phyloP scores from a whole-genome alignment of 257 asterid genomes.

The Solanum peruvianum region DNA sequence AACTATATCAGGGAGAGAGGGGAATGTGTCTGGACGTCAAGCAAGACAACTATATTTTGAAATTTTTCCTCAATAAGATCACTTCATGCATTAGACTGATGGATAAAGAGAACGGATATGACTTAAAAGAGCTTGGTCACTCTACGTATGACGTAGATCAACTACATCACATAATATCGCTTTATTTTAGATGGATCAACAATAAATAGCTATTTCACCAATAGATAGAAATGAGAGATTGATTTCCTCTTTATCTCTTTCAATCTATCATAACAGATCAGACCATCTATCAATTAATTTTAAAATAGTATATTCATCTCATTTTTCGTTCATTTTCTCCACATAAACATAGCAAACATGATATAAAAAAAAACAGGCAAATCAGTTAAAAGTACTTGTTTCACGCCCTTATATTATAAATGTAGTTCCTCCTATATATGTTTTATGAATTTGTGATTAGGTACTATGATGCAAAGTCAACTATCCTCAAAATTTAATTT shows the following conservation, averaged over 20 bases:
- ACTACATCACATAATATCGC: not conserved
- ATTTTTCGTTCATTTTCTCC: not conserved
- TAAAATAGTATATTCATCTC: too few species aligned
- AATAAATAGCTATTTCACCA: too few species aligned
- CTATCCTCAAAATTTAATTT: not conserved
- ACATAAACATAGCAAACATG: too few species aligned
- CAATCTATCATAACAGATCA: not conserved
- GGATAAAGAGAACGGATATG: not conserved
- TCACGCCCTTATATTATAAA: not conserved
- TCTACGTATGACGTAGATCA: not conserved
- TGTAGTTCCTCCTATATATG: not conserved
- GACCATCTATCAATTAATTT: not conserved
- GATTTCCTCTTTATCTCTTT: not conserved
- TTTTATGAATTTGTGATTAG: not conserved
- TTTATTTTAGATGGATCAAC: not conserved
- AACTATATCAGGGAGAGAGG: not conserved
- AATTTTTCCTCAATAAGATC: not conserved
- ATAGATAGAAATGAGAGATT: too few species aligned
- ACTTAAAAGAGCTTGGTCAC: not conserved
- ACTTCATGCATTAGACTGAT: not conserved
- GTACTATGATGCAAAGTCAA: not conserved
- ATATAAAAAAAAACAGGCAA: too few species aligned
- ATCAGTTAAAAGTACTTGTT: too few species aligned
- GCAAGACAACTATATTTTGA: not conserved
- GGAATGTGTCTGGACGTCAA: rapidly evolving